phyloP scores from a whole-genome alignment of 148 eudicot genomes.

The Suaeda aralocaspica region DNA sequence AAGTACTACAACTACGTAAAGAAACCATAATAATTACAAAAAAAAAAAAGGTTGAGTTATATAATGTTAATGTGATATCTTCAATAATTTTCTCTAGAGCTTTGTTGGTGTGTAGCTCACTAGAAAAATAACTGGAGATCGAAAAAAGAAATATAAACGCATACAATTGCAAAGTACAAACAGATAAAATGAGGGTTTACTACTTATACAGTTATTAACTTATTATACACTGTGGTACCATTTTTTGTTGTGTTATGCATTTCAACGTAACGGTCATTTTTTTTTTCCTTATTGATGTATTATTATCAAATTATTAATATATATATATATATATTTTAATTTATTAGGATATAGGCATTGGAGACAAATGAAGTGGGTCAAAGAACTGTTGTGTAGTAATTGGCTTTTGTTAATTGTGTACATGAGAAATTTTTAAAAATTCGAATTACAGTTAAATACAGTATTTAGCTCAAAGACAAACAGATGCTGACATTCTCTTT shows the following conservation, averaged over 20 bases:
- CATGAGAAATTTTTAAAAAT: too few relatives aligned
- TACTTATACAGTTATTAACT: not conserved
- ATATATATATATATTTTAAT: too few relatives aligned
- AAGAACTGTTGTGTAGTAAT: not conserved
- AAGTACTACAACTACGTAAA: not conserved
- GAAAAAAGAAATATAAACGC: too few relatives aligned
- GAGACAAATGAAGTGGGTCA: slow-evolving; percentile 5
- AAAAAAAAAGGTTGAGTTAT: too few relatives aligned
- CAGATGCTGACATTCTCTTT: not conserved
- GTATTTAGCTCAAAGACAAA: not conserved
- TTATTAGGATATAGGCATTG: not conserved
- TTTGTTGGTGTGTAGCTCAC: too few relatives aligned
- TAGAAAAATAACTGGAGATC: too few relatives aligned
- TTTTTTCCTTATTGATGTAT: too few relatives aligned
- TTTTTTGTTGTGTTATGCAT: not conserved
- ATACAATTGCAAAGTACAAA: too few relatives aligned
- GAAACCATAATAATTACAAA: slow-evolving; percentile 13
- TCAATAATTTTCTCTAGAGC: not conserved
- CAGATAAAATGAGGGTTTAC: too few relatives aligned
- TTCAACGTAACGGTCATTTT: slow-evolving; percentile 16
- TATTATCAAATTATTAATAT: too few relatives aligned
- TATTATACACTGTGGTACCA: not conserved
- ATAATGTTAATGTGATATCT: not conserved
- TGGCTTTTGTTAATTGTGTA: not conserved
- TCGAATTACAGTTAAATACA: not conserved